Percentiles rank a stretch among this genome's conserved stretches.
Conservation (phyloP, 2,329 filamentous ascomycete species). For the Alternaria alternata region DNA sequence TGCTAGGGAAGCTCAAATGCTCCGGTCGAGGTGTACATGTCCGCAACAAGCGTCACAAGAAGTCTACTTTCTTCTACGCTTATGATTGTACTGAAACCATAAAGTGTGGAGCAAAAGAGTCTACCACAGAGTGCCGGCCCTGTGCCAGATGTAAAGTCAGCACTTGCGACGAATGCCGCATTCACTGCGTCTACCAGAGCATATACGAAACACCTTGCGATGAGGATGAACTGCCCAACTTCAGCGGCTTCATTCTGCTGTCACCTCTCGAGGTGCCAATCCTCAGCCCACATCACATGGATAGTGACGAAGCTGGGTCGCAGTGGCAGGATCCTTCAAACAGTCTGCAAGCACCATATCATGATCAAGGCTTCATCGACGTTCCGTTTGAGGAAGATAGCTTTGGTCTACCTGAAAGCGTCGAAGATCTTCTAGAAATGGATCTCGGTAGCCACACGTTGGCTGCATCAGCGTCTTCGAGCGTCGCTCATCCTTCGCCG, state of each 20-base stretch:
- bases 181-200: slow-evolving; percentile 47
- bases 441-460: slow-evolving; percentile 34
- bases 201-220: slow-evolving; percentile 35
- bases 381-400: slow-evolving; percentile 31
- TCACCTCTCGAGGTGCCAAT: slow-evolving; percentile 37
- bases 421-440: slow-evolving; percentile 37
- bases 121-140: slow-evolving; percentile 28
- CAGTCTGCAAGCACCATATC: slow-evolving; percentile 25
- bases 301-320: neutral
- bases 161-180: slow-evolving; percentile 48
- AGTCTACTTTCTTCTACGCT: slow-evolving; percentile 34
- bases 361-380: slow-evolving; percentile 46
- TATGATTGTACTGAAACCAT: slow-evolving; percentile 34
- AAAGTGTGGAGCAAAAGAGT: slow-evolving; percentile 27
- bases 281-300: slow-evolving; percentile 38
- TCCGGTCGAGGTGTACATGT: slow-evolving; percentile 38
- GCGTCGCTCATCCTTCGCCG: slow-evolving; percentile 33
- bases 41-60: slow-evolving; percentile 30
- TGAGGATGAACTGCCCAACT: slow-evolving; percentile 40
- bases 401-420: slow-evolving; percentile 30
- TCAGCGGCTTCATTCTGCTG: slow-evolving; percentile 43
- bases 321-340: slow-evolving; percentile 21
- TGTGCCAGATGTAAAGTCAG: slow-evolving; percentile 37
- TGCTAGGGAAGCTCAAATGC: slow-evolving; percentile 39
- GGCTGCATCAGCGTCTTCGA: slow-evolving; percentile 29